These are phyloP conservation scores for Trametes cingulata DNA, from an alignment of 768 basidiomycete genomes.

Conservation along the genomic window DNA sequence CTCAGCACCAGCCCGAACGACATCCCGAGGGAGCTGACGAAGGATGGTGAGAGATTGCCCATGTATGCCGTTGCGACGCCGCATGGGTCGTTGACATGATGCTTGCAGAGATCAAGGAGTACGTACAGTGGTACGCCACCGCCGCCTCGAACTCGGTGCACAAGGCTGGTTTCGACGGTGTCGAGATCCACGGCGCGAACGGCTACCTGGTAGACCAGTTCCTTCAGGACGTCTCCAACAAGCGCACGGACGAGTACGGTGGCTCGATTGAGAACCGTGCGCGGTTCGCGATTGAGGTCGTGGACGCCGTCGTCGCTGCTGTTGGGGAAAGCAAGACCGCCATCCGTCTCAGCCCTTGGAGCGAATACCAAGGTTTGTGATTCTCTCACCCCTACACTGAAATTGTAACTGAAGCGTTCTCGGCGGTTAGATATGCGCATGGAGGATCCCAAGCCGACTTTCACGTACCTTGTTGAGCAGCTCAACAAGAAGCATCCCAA, in stretches of 20 bases:
- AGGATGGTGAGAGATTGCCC: slow-evolving; percentile 18
- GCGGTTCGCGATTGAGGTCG: slow-evolving; percentile 46
- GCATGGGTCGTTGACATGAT: background rate
- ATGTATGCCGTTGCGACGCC: background rate
- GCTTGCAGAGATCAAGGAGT: slow-evolving; percentile 37
- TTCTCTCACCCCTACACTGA: background rate
- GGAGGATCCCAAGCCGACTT: slow-evolving; percentile 56
- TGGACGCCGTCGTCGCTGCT: slow-evolving; percentile 38
- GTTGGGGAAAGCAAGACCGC: slow-evolving; percentile 42
- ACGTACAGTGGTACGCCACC: slow-evolving; percentile 33
- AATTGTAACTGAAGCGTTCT: background rate
- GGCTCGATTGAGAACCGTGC: slow-evolving; percentile 48
- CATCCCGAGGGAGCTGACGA: slow-evolving; percentile 29
- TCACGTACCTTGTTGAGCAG: slow-evolving; percentile 46
- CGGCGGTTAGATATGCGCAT: slow-evolving; percentile 43
- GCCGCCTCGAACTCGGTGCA: slow-evolving; percentile 33
- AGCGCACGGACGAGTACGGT: slow-evolving; percentile 50
- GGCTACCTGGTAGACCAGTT: slow-evolving; percentile 44
- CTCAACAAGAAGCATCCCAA: slow-evolving; percentile 43
- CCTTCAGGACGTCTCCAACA: slow-evolving; percentile 40
- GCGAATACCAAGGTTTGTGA: slow-evolving; percentile 14
- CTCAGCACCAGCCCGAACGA: slow-evolving; percentile 5
- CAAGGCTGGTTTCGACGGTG: slow-evolving; percentile 31
- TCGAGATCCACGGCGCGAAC: slow-evolving; percentile 31
- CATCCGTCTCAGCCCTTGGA: slow-evolving; percentile 42